Evolutionary conservation across 495 filamentous ascomycete species (phyloP), one percentile per base, ranked within the genome.

Genomic region (Aspergillus incahuasiensis): DNA sequence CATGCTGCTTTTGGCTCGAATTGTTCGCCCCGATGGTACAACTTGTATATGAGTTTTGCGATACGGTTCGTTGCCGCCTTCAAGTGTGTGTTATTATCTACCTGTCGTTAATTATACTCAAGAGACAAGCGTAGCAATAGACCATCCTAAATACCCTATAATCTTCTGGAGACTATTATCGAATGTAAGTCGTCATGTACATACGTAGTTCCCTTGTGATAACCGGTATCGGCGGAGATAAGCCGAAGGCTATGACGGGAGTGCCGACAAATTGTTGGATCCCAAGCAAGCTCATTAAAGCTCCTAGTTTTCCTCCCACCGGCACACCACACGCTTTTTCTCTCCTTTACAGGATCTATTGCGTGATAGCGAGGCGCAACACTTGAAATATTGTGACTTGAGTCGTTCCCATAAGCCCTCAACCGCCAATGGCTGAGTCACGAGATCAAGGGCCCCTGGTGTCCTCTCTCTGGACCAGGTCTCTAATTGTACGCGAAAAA

Each of bases 381-480:
- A 7, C 19, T 51, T 13, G 41, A 7, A 22, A 16, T 40, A 16
- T 18, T 12, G 38, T 40, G 38, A 40, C 18, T 18, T 18, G 13
- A 40, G 38, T 49, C 15, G 7, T 32, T 9, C 22, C 45, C 22
- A 35, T 15, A 49, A 12, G 25, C 12, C 54, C 15, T 34, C 5
- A 15, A 50, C 19, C 49, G 28, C 59, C 49, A 25, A 76, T 76
- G 73, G 41, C 65, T 42, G 55, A 72, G 53, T 58, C 64, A 64
- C 44, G 52, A 32, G 68, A 72, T 19, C 52, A 62, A 39, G 65
- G 73, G 62, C 65, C 71, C 57, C 61, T 70, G 65, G 72, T 71
- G 58, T 70, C 72, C 57, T 60, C 55, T 12, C 55, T 72, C 21
- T 78, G 75, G 75, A 74, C 72, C 25, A 69, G 75, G 54, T 78